These are phyloP conservation scores for Mycena galericulata DNA, from an alignment of 768 basidiomycete genomes.

Conservation along the genomic window DNA sequence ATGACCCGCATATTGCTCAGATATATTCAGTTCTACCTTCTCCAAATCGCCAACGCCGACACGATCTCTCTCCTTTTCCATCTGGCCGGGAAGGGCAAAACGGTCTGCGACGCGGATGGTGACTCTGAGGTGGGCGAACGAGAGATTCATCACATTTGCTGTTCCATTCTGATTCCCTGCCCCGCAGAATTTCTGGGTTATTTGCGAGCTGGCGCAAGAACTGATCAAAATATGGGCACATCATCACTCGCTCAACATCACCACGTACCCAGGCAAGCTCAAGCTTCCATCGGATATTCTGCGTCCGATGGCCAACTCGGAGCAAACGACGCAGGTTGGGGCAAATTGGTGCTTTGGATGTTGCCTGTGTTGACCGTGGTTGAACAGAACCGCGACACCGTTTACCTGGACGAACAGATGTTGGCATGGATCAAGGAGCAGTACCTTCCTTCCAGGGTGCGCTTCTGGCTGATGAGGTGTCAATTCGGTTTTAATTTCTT, in stretches of 20 bases:
- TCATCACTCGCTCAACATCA: slow-evolving; percentile 77
- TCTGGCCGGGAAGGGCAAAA: slow-evolving; percentile 86
- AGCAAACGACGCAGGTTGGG: slow-evolving; percentile 71
- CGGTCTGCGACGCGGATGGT: slow-evolving; percentile 82
- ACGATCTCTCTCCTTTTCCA: slow-evolving; percentile 88
- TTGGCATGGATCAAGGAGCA: slow-evolving; percentile 67
- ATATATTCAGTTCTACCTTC: slow-evolving; percentile 91
- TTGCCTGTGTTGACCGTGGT: background rate
- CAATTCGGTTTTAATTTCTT: slow-evolving; percentile 1
- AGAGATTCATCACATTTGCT: background rate
- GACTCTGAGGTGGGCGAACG: slow-evolving; percentile 69
- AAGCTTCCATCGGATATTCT: slow-evolving; percentile 88
- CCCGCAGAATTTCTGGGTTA: slow-evolving; percentile 85
- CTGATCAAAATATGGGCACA: slow-evolving; percentile 81
- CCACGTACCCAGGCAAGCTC: slow-evolving; percentile 85
- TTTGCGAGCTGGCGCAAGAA: slow-evolving; percentile 91
- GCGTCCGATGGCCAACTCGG: slow-evolving; percentile 72
- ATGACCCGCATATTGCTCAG: slow-evolving; percentile 51
- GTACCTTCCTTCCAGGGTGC: slow-evolving; percentile 52
- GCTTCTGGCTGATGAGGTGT: slow-evolving; percentile 17
- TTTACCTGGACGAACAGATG: slow-evolving; percentile 75
- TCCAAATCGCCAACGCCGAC: slow-evolving; percentile 79
- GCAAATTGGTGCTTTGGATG: background rate
- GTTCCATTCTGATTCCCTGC: slow-evolving; percentile 5
- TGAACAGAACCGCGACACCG: slow-evolving; percentile 71